A percentile compares a stretch with the other conserved stretches of the same genome.
Evolutionary conservation across 73 alveolate genomes (phyloP).

Genomic region (Tetrahymena malaccensis): DNA sequence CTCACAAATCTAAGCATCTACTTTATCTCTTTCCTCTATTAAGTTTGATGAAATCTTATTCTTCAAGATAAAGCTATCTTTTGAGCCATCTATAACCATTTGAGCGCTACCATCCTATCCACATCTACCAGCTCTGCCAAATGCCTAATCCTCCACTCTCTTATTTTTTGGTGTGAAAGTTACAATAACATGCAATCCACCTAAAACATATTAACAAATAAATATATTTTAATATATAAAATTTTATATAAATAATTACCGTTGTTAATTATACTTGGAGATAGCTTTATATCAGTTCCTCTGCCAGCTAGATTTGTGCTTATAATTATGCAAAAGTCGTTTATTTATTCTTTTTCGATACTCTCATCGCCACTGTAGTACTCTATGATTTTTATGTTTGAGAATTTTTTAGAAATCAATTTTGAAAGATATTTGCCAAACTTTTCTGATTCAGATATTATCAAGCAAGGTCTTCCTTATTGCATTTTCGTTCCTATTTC

Average conservation of each 20-base stretch:
- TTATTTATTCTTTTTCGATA: neutral
- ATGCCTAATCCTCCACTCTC: conserved; percentile 11
- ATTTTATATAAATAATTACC: neutral
- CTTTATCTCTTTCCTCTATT: neutral
- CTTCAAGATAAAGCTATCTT: neutral
- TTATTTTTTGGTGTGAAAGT: neutral
- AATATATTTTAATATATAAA: neutral
- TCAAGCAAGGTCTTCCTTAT: neutral
- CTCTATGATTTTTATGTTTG: neutral
- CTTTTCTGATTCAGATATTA: neutral
- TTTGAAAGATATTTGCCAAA: neutral
- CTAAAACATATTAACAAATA: neutral
- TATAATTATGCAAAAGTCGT: neutral
- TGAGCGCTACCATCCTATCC: conserved; percentile 12
- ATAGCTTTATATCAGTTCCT: conserved; percentile 13
- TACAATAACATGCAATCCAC: conserved; percentile 5
- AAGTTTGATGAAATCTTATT: neutral
- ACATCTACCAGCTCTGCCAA: conserved; percentile 12
- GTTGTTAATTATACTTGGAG: neutral
- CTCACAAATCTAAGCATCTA: neutral
- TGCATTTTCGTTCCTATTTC: neutral
- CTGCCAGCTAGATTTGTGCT: conserved; percentile 11
- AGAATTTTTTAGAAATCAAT: neutral
- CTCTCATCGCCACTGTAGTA: neutral
- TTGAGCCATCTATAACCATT: neutral